Percentiles rank a stretch among this genome's conserved stretches.
phyloP scores from a whole-genome alignment of 257 asterid species.

The Cinchona pubescens region DNA sequence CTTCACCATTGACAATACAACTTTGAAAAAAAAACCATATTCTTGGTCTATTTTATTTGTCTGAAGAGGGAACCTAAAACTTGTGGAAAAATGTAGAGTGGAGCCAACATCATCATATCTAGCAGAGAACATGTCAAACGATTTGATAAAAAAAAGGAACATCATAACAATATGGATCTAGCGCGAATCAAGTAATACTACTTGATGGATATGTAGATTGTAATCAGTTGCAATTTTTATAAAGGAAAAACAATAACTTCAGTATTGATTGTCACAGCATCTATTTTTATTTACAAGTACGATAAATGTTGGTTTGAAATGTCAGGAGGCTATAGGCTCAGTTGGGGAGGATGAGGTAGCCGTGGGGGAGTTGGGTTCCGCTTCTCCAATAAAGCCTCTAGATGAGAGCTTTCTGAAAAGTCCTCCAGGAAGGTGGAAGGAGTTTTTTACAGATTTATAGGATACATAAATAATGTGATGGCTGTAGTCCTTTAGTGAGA shows the following conservation, averaged over 20 bases:
- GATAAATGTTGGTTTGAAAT: slow-evolving; percentile 13
- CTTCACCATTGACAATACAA: slow-evolving; percentile 9
- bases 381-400: slow-evolving; percentile 29
- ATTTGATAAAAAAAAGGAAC: slow-evolving; percentile 31
- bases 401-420: slow-evolving; percentile 42
- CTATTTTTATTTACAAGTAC: slow-evolving; percentile 7
- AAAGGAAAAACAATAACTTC: not conserved
- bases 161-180: slow-evolving; percentile 30
- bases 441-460: too few relatives aligned
- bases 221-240: not conserved
- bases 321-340: slow-evolving; percentile 43
- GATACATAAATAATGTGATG: too few relatives aligned
- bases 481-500: too few relatives aligned
- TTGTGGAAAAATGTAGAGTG: slow-evolving; percentile 39
- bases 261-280: not conserved
- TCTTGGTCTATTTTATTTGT: slow-evolving; percentile 17
- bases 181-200: slow-evolving; percentile 33
- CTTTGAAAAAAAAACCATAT: too few relatives aligned
- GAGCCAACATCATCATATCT: slow-evolving; percentile 37
- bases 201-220: slow-evolving; percentile 5
- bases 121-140: slow-evolving; percentile 33
- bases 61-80: slow-evolving; percentile 46
- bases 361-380: slow-evolving; percentile 24
- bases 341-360: slow-evolving; percentile 23
- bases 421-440: slow-evolving; percentile 42